Evolutionary conservation across 2,329 filamentous ascomycete species (phyloP).

Genomic region (Aspergillus chevalieri): DNA sequence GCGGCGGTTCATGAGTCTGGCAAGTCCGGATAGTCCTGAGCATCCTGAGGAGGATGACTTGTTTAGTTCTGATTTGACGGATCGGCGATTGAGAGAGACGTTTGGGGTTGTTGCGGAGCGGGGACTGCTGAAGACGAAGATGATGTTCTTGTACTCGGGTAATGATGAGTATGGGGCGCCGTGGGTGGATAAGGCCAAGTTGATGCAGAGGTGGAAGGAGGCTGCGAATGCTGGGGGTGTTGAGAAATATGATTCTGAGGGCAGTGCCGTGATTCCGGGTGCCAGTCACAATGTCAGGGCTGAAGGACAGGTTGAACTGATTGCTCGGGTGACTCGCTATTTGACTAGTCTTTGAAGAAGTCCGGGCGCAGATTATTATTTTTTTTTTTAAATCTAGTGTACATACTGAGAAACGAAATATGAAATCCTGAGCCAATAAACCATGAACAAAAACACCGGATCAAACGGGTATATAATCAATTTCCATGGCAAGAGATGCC

Average conservation of each 20-base stretch:
- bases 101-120: constrained; percentile 52
- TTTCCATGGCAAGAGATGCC: constrained; percentile 7
- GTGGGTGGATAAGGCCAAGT: constrained; percentile 39
- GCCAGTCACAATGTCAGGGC: constrained; percentile 47
- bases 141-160: constrained; percentile 43
- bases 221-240: constrained; percentile 33
- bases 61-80: constrained; percentile 72
- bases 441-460: constrained; percentile 7
- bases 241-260: constrained; percentile 42
- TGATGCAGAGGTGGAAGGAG: constrained; percentile 39
- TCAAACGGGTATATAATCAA: constrained; percentile 20
- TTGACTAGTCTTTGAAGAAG: constrained; percentile 20
- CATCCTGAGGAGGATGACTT: constrained; percentile 72
- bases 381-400: neutral
- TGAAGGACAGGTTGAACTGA: constrained; percentile 41
- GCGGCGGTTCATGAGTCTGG: constrained; percentile 53
- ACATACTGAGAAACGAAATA: constrained; percentile 4
- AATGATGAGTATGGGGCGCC: constrained; percentile 41
- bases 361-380: neutral
- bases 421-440: constrained; percentile 6
- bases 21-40: constrained; percentile 46
- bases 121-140: constrained; percentile 32
- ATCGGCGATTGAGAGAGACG: constrained; percentile 52
- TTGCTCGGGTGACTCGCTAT: constrained; percentile 30
- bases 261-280: constrained; percentile 44